Base-by-base conservation (phyloP, 2,329 filamentous ascomycete species). In the Lomentospora prolificans region DNA sequence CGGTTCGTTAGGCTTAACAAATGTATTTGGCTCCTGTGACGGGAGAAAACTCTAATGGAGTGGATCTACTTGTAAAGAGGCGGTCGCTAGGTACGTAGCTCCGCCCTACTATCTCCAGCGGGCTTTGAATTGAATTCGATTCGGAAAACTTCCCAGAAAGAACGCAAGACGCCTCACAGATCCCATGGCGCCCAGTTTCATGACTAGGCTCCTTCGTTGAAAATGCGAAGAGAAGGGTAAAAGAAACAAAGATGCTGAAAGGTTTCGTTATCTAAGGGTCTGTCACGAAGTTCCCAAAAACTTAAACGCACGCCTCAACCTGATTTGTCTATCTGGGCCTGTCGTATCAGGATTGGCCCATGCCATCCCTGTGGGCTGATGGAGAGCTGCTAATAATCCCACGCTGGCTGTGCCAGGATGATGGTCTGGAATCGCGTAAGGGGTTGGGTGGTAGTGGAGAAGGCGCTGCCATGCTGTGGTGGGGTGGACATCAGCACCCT, bases 331-430 rank as follows among this genome's bases (percentile, higher is more conserved):
- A 33, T 6, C 30, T 12, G 30, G n/a, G 44, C 44, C 17, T 48
- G 44, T 48, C 44, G 44, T 48, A 48, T 48, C 44, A 48, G 44
- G 44, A 48, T 48, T 48, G 44, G 44, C 44, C 22, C 22, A 48
- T 48, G 41, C 41, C 41, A 46, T 46, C 14, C 41, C 41, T 6
- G 30, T 6, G 6, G 6, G 30, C 12, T 33, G 6, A 12, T 33
- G 30, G 7, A 33, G 30, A 33, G 6, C 12, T 33, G 7, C 30
- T 33, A 33, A 33, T 6, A 33, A 6, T 12, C 6, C 30, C 30
- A 6, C 30, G 30, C 30, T n/a, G n/a, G 30, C 30, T 12, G 30
- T 33, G 30, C 30, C n/a, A n/a, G n/a, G n/a, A n/a, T n/a, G n/a
- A n/a, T n/a, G n/a, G n/a, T n/a, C n/a, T n/a, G n/a, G n/a, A n/a